phyloP scores from a whole-genome alignment of 306 rosid genomes.

The Cotoneaster glaucophyllus region DNA sequence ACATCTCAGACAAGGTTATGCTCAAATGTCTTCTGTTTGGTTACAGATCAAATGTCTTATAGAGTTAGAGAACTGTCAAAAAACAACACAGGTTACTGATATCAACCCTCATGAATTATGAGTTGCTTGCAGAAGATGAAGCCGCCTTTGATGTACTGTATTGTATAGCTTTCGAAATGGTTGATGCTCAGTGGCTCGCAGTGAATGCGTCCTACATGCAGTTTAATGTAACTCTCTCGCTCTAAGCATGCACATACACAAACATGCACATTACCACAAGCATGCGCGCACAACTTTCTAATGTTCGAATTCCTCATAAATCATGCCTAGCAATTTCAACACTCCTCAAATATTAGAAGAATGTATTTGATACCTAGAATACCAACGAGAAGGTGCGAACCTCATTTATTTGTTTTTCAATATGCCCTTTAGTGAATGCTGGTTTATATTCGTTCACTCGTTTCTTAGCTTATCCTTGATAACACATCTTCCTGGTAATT shows the following conservation, averaged over 20 bases:
- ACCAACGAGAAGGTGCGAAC: no score
- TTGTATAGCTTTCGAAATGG: constrained; percentile 83
- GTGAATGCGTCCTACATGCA: constrained; percentile 94
- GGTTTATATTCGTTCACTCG: no score
- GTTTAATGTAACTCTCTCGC: constrained; percentile 59
- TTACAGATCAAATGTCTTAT: background rate
- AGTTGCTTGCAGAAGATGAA: constrained; percentile 63
- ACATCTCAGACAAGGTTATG: constrained; percentile 4
- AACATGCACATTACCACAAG: background rate
- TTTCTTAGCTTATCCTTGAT: no score
- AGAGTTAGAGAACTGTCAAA: background rate
- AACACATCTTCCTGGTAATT: no score
- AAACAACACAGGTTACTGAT: background rate
- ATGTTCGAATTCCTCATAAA: no score
- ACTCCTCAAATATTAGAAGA: no score
- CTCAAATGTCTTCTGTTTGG: background rate
- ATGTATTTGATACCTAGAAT: no score
- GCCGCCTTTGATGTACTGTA: constrained; percentile 72
- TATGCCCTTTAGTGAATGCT: no score
- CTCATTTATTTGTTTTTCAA: no score
- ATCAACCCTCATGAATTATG: background rate
- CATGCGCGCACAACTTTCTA: background rate
- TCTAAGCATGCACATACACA: background rate
- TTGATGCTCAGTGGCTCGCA: constrained; percentile 97
- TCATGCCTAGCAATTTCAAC: no score